These are phyloP conservation scores for Fusarium armeniacum DNA, from an alignment of 2,329 filamentous ascomycete genomes.

Conservation along the genomic window DNA sequence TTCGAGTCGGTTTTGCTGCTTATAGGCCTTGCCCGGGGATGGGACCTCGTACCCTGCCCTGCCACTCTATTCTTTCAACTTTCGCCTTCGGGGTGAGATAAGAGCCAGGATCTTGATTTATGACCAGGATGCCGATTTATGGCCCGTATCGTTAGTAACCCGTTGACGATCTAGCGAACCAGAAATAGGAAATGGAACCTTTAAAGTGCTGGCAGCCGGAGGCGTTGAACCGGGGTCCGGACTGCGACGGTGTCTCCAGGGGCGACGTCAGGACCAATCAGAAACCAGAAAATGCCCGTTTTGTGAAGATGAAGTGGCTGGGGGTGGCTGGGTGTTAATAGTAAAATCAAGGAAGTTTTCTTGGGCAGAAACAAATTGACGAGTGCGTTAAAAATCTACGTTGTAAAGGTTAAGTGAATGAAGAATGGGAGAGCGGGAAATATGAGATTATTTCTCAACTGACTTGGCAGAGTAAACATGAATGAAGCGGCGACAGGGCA, in stretches of 20 bases:
- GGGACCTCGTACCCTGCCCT: conserved; percentile 35
- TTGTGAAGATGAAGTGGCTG: conserved; percentile 26
- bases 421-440: not conserved
- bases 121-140: conserved; percentile 22
- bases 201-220: conserved; percentile 43
- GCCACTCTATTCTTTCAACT: conserved; percentile 30
- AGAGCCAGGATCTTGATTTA: conserved; percentile 25
- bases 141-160: conserved; percentile 8
- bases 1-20: conserved; percentile 28
- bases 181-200: conserved; percentile 27
- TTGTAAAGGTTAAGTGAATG: not conserved
- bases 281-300: conserved; percentile 10
- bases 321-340: conserved; percentile 16
- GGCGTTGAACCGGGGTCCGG: conserved; percentile 19
- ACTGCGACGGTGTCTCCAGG: conserved; percentile 37
- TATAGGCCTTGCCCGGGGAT: conserved; percentile 18
- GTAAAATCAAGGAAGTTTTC: conserved; percentile 15
- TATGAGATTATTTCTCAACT: not conserved
- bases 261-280: conserved; percentile 37
- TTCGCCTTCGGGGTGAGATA: conserved; percentile 26
- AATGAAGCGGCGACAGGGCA: conserved; percentile 27
- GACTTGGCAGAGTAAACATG: conserved; percentile 26
- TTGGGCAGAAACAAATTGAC: conserved; percentile 11
- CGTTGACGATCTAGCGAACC: conserved; percentile 26
- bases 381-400: not conserved